Base-by-base conservation (phyloP, 2,329 filamentous ascomycete genomes). In the Pyrenochaeta sp. region DNA sequence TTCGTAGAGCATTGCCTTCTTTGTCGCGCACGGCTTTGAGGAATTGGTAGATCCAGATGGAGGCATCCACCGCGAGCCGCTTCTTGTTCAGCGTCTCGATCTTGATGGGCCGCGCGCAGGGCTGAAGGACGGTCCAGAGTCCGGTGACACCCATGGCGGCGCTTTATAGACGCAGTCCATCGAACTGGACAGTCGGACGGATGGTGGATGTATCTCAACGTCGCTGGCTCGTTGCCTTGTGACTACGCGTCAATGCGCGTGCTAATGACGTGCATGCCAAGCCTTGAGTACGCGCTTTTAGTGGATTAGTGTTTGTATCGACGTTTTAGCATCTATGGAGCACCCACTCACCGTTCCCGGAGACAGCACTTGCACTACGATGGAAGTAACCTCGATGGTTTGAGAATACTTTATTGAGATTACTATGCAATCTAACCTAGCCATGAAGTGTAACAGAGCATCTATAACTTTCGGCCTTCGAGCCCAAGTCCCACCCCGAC, bases 41-140 rank as follows among this genome's bases (percentile, higher is more conserved):
- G 73, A 99, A 99, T 75, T 99, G 95, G 83, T 99, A 99, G 70
- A 99, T 98, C 95, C 95, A 99, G 76, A 99, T 99, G 12, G 93
- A 97, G 57, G 96, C 95, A 80, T 99, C 95, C 66, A 99, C 92
- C 46, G 95, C 96, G 49, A 99, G 90, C 15, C 95, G 92, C 80
- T 97, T 97, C 68, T 91, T 92, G 78, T 98, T 98, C 59, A 99
- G 88, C 13, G 94, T 97, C 70, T 96, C 93, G 69, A 99, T 90
- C 78, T 97, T 97, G 62, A 96, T 96, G 22, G 95, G 96, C 37
- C 95, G 91, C 47, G 95, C 95, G 75, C 93, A 97, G 45, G 95
- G 95, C 80, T 97, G 92, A 65, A 98, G 84, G 51, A 99, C 92
- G 63, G 92, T 94, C 95, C 95, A 99, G 65, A 99, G 91, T 65